A percentile compares a stretch with the other conserved stretches of the same genome.
phyloP scores from a whole-genome alignment of 441 rosid species.

The Croton setiger region DNA sequence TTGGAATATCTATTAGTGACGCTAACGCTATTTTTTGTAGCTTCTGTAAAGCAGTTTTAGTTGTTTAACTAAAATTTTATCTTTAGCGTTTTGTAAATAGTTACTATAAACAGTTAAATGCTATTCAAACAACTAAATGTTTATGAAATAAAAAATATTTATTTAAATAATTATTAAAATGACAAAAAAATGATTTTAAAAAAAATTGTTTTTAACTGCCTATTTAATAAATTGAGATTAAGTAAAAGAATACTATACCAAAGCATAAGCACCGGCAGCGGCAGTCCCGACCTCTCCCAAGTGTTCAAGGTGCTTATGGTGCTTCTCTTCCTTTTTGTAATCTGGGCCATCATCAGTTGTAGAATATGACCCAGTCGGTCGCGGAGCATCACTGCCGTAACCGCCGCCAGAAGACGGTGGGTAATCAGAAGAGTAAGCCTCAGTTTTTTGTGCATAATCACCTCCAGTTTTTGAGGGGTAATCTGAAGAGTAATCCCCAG shows the following conservation, averaged over 20 bases:
- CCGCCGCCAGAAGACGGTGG: not conserved
- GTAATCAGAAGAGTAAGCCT: constrained; percentile 2
- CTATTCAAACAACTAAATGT: too few relatives aligned
- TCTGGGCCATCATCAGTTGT: constrained; percentile 17
- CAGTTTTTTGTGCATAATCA: not conserved
- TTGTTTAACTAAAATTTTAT: too few relatives aligned
- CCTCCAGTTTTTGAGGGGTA: not conserved
- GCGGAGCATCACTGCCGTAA: not conserved
- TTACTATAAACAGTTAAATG: too few relatives aligned
- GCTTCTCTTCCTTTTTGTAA: constrained; percentile 54
- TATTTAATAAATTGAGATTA: not conserved
- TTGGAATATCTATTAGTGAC: too few relatives aligned
- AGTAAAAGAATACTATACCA: constrained; percentile 28
- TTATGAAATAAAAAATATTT: too few relatives aligned
- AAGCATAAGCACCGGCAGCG: constrained; percentile 44
- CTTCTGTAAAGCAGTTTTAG: too few relatives aligned
- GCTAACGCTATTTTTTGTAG: too few relatives aligned
- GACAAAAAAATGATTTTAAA: not conserved
- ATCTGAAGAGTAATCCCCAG: constrained; percentile 2
- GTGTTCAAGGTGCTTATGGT: constrained; percentile 50
- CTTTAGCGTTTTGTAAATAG: too few relatives aligned
- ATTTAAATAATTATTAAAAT: not conserved
- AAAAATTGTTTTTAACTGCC: not conserved
- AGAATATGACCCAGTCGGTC: not conserved
- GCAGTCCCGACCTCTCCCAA: constrained; percentile 34